phyloP scores from a whole-genome alignment of 2,329 filamentous ascomycete genomes.

The Beauveria medogensis region DNA sequence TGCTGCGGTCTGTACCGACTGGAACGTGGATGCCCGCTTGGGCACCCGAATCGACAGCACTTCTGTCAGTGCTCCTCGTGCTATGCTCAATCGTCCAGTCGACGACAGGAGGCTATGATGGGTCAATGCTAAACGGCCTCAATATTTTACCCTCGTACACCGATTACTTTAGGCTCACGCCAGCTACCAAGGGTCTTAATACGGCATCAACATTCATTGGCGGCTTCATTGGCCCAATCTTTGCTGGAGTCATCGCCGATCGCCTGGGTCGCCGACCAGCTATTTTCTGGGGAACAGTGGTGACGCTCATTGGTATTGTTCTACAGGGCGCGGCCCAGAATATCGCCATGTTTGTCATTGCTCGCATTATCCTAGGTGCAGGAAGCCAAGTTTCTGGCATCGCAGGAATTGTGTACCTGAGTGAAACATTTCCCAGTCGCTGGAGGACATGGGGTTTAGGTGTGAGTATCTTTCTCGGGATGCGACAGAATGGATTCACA shows the following conservation, averaged over 20 bases:
- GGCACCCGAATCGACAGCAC: slow-evolving; percentile 34
- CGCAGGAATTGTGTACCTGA: slow-evolving; percentile 38
- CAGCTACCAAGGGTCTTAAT: slow-evolving; percentile 44
- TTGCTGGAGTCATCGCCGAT: slow-evolving; percentile 34
- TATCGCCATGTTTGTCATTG: slow-evolving; percentile 42
- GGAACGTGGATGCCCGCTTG: slow-evolving; percentile 40
- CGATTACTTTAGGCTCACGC: slow-evolving; percentile 46
- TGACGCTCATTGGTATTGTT: slow-evolving; percentile 36
- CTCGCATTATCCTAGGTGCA: slow-evolving; percentile 39
- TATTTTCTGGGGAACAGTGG: slow-evolving; percentile 34
- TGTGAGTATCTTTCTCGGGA: not conserved
- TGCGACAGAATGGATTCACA: not conserved
- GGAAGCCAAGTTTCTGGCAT: slow-evolving; percentile 34
- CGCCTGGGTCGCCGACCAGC: slow-evolving; percentile 33
- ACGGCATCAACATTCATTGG: slow-evolving; percentile 49
- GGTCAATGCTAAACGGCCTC: slow-evolving; percentile 47
- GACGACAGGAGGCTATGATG: slow-evolving; percentile 30
- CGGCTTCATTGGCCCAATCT: slow-evolving; percentile 33
- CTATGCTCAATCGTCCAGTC: slow-evolving; percentile 38
- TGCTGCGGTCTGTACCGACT: slow-evolving; percentile 18
- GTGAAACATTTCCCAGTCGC: slow-evolving; percentile 36
- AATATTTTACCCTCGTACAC: slow-evolving; percentile 49
- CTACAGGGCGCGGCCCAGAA: slow-evolving; percentile 42
- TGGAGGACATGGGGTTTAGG: slow-evolving; percentile 18
- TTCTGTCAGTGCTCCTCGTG: slow-evolving; percentile 31